Evolutionary conservation across 2,329 filamentous ascomycete species (phyloP), one percentile per base, ranked within the genome.

Genomic region (Ophiocordyceps polyrhachis-furcata): DNA sequence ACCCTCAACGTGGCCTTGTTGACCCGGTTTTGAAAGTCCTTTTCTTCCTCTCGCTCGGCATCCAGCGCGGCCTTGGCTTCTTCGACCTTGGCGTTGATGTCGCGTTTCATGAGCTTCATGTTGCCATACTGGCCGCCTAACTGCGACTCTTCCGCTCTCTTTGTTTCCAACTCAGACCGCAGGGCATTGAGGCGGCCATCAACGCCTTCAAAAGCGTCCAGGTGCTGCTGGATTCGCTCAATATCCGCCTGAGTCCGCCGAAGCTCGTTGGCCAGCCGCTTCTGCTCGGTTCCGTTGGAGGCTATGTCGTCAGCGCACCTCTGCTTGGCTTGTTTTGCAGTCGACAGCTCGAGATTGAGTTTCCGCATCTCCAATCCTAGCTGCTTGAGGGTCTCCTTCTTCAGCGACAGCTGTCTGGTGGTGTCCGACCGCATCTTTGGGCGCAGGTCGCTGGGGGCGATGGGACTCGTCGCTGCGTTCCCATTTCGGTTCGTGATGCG

Each of bases 381-480:
- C 35, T 76, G 70, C 23, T 68, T 61, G 3, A 75, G 49, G 4
- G 64, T 62, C 23, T 75, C 68, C 46, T 63, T 63, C 41, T 71
- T 67, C 14, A 71, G 60, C 7, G 58, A 56, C 38, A 88, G 71
- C 54, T 85, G 81, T 17, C 73, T 73, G 46, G 75, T 80, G 23
- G 75, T 68, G 55, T 93, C 83, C 1, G 83, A 80, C 55, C 81
- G 81, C 77, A 94, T 93, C n/a, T 87, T 76, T 21, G 81, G 68
- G 11, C 62, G 63, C 37, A 72, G 67, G 1, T 55, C 59, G 50
- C 66, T 76, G 15, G 71, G 68, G 8, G 66, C 58, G 5, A 64
- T 50, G 6, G 65, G 63, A 12, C 58, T 69, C 48, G 47, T 70
- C 58, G 58, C 59, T 40, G 60, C 64, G n/a, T 58, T 60, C 14